Conservation (phyloP, 352 stramenopile species). For the Globisporangium echinulatum region DNA sequence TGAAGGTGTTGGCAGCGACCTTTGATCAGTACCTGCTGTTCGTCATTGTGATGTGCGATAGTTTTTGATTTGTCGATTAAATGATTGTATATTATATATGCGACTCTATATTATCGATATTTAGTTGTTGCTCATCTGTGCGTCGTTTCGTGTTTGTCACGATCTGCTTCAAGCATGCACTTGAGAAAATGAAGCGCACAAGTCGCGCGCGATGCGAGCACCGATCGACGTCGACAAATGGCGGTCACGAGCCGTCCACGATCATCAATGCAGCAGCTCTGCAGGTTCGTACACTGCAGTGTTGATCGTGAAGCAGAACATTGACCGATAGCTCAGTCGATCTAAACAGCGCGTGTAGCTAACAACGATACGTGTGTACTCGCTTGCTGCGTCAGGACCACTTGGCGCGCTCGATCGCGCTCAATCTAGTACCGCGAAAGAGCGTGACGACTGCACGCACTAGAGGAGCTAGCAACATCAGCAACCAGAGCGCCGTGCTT, state of each 20-base stretch:
- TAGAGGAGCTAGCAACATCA: not conserved
- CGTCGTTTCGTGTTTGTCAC: not conserved
- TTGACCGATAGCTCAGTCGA: not conserved
- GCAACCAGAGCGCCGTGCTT: not conserved
- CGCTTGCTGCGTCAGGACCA: constrained; percentile 23
- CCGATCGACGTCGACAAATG: no score
- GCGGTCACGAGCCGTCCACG: constrained; percentile 27
- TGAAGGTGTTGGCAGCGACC: no score
- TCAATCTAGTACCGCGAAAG: constrained; percentile 25
- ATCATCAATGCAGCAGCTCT: constrained; percentile 71
- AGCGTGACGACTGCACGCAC: not conserved
- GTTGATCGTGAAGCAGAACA: not conserved
- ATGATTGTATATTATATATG: no score
- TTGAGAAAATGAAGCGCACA: constrained; percentile 4
- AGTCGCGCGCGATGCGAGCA: not conserved
- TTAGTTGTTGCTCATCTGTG: no score
- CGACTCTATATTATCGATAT: no score
- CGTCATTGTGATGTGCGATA: no score
- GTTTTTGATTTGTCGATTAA: no score
- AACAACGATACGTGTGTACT: not conserved
- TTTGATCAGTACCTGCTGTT: no score
- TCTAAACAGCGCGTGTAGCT: no score
- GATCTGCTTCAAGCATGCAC: not conserved
- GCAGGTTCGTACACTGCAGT: constrained; percentile 25
- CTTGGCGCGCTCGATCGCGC: constrained; percentile 41